Conservation (phyloP, 176 grass and related monocot genomes). For the Paspalum vaginatum region DNA sequence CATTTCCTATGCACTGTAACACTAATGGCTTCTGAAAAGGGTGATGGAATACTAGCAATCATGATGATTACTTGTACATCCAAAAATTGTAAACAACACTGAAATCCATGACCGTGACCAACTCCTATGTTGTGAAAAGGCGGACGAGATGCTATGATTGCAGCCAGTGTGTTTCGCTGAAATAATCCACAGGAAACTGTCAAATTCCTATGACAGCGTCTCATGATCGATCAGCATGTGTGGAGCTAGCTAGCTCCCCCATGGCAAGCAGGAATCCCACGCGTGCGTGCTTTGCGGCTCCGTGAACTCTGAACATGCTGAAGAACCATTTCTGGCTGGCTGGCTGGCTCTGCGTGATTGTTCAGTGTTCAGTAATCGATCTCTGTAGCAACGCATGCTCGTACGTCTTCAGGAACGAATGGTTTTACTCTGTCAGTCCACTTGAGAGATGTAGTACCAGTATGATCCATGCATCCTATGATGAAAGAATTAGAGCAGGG, state of each 20-base stretch:
- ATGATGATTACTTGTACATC: constrained; percentile 44
- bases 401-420: not conserved
- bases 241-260: not conserved
- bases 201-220: not conserved
- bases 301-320: no score
- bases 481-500: no score
- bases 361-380: no score
- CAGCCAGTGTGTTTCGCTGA: constrained; percentile 15
- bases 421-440: not conserved
- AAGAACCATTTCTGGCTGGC: no score
- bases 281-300: not conserved
- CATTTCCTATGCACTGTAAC: not conserved
- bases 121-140: not conserved
- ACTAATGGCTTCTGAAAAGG: not conserved
- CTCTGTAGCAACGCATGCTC: not conserved
- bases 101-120: constrained; percentile 38
- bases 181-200: constrained; percentile 15
- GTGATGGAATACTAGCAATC: not conserved
- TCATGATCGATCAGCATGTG: no score
- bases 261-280: not conserved
- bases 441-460: no score
- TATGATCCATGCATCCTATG: no score
- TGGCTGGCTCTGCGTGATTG: no score
- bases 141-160: constrained; percentile 25
- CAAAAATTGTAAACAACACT: constrained; percentile 31